Conservation (phyloP, 768 basidiomycete genomes). For the Kwoniella heveanensis region DNA sequence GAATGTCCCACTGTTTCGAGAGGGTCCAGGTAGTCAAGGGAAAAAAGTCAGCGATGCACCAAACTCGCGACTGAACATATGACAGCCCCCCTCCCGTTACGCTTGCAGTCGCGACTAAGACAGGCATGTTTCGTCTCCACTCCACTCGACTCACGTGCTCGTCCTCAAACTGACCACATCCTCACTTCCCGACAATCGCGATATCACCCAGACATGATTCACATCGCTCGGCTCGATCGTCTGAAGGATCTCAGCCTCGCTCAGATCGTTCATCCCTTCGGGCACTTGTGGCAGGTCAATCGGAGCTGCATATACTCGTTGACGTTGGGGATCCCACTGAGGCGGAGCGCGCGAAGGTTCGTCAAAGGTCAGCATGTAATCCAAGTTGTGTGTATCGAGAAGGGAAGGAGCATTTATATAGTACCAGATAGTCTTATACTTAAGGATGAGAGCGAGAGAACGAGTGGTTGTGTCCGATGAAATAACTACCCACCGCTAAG, state of each 20-base stretch:
- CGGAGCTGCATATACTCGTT: conserved; percentile 53
- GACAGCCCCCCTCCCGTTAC: too few species aligned
- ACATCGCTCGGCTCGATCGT: conserved; percentile 53
- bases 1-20: conserved; percentile 49
- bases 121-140: too few species aligned
- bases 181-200: conserved; percentile 52
- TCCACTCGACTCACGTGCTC: conserved; percentile 53
- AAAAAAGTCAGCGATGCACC: too few species aligned
- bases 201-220: conserved; percentile 55
- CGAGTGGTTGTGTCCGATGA: neutral
- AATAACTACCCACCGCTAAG: conserved; percentile 45
- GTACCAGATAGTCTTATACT: too few species aligned
- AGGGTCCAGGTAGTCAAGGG: too few species aligned
- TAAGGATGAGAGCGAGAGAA: too few species aligned
- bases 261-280: conserved; percentile 48
- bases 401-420: too few species aligned
- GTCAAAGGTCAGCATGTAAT: too few species aligned
- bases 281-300: conserved; percentile 51
- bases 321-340: conserved; percentile 52
- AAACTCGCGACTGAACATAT: too few species aligned
- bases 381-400: too few species aligned
- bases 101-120: neutral
- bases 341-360: too few species aligned
- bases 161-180: conserved; percentile 48
- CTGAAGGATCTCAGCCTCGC: conserved; percentile 45